These are phyloP conservation scores for Boletellus sp. DNA, from an alignment of 768 basidiomycete genomes.

Conservation along the genomic window DNA sequence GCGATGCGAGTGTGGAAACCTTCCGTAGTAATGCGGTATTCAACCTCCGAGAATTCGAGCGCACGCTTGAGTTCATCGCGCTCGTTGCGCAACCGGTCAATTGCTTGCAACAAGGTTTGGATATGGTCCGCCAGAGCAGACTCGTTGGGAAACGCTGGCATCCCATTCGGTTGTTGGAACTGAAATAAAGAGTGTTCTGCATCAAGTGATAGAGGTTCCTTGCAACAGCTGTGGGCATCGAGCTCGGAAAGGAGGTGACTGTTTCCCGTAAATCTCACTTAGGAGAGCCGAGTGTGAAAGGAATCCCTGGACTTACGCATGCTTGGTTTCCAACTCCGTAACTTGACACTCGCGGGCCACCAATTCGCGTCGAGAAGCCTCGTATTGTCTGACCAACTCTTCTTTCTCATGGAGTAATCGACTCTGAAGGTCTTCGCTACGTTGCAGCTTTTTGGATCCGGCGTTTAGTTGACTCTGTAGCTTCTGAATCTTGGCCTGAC, in stretches of 20 bases:
- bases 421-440: constrained; percentile 41
- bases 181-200: background rate
- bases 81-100: constrained; percentile 66
- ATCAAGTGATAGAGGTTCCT: background rate
- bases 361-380: constrained; percentile 35
- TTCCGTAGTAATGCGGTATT: constrained; percentile 62
- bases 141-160: constrained; percentile 12
- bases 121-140: constrained; percentile 38
- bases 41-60: constrained; percentile 64
- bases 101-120: constrained; percentile 55
- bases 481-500: constrained; percentile 37
- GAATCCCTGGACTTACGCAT: constrained; percentile 24
- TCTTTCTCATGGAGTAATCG: constrained; percentile 56
- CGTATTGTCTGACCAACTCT: constrained; percentile 41
- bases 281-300: background rate
- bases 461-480: constrained; percentile 39
- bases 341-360: constrained; percentile 24
- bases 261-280: background rate
- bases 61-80: constrained; percentile 60
- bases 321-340: constrained; percentile 17
- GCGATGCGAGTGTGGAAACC: constrained; percentile 52
- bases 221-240: background rate
- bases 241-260: constrained; percentile 24
- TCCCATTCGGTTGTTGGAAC: background rate
- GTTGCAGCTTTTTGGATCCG: constrained; percentile 39